Evolutionary conservation across 1,284 basidiomycete species (phyloP).

Genomic region (Cerrena zonata): DNA sequence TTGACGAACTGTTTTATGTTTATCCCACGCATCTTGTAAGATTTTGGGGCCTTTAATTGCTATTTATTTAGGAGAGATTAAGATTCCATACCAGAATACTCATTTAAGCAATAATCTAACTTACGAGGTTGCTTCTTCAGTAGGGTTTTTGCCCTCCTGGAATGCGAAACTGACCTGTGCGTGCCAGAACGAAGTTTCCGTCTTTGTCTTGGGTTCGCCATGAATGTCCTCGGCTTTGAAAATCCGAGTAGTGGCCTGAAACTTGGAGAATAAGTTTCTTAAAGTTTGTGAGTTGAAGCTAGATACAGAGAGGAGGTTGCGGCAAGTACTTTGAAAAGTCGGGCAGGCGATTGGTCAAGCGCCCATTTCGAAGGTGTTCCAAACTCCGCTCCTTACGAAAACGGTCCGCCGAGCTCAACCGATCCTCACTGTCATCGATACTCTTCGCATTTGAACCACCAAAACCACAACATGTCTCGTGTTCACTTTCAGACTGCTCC

Average conservation of each 20-base stretch:
- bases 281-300: too few relatives aligned
- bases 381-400: constrained; percentile 13
- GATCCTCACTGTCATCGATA: constrained; percentile 13
- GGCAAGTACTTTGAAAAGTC: too few relatives aligned
- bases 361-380: constrained; percentile 2
- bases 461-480: constrained; percentile 20
- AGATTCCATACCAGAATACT: too few relatives aligned
- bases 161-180: constrained; percentile 65
- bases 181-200: constrained; percentile 71
- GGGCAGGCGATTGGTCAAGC: constrained; percentile 1
- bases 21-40: constrained; percentile 85
- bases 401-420: constrained; percentile 1
- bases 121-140: constrained; percentile 73
- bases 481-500: constrained; percentile 20
- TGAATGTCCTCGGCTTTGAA: too few relatives aligned
- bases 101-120: too few relatives aligned
- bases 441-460: not conserved
- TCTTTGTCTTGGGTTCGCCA: constrained; percentile 91
- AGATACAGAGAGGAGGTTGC: too few relatives aligned
- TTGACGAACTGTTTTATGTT: constrained; percentile 83
- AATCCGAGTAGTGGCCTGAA: too few relatives aligned
- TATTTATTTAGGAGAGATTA: constrained; percentile 34
- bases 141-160: constrained; percentile 63
- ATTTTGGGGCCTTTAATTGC: constrained; percentile 80
- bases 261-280: too few relatives aligned